A percentile compares a stretch with the other conserved stretches of the same genome.
These are phyloP conservation scores for Fomitopsis pulvina DNA, from an alignment of 768 basidiomycete species.

Conservation along the genomic window DNA sequence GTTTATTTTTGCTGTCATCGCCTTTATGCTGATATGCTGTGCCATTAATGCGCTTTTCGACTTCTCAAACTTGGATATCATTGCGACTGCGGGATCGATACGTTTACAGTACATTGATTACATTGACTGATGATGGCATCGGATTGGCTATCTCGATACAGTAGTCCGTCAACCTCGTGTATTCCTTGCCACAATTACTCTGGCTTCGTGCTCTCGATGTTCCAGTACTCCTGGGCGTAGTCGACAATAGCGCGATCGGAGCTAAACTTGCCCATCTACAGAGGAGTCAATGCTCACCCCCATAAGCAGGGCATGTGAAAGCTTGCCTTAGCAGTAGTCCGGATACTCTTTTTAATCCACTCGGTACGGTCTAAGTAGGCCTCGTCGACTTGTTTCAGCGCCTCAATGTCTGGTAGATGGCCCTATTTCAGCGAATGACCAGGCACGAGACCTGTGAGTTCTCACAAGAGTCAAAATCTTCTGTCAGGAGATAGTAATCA, in stretches of 20 bases:
- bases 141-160: not conserved
- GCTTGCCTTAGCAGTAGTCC: conserved; percentile 67
- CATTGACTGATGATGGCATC: not conserved
- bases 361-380: conserved; percentile 77
- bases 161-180: not conserved
- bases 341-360: conserved; percentile 91
- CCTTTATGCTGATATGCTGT: conserved; percentile 4
- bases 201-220: conserved; percentile 23
- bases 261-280: conserved; percentile 93
- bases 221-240: conserved; percentile 63
- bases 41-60: not conserved
- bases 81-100: not conserved
- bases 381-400: conserved; percentile 81
- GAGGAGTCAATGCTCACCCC: not conserved
- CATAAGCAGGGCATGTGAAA: no score
- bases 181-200: conserved; percentile 1
- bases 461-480: conserved; percentile 92
- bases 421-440: no score
- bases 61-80: not conserved
- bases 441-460: conserved; percentile 4
- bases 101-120: conserved; percentile 1
- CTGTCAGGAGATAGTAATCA: conserved; percentile 77
- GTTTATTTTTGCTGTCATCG: not conserved
- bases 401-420: conserved; percentile 59
- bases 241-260: conserved; percentile 89